These are phyloP conservation scores for Wickerhamomyces tratensis DNA, from an alignment of 805 yeast species.

Conservation along the genomic window DNA sequence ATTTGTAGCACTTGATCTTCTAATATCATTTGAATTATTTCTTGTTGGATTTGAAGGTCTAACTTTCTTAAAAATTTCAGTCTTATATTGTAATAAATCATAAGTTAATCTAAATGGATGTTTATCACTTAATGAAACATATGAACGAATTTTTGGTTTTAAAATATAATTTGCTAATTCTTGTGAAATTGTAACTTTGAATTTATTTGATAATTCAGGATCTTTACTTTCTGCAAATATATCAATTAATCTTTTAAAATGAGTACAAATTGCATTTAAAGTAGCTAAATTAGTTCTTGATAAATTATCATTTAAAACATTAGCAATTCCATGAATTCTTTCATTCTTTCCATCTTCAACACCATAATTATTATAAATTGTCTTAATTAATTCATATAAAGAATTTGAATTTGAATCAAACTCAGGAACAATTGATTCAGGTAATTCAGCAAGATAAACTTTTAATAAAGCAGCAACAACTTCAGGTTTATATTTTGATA, in stretches of 20 bases:
- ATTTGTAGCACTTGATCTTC: not conserved
- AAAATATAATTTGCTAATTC: constrained; percentile 58
- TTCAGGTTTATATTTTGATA: constrained; percentile 35
- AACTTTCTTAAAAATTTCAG: constrained; percentile 55
- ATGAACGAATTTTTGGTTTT: constrained; percentile 38
- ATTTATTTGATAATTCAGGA: constrained; percentile 24
- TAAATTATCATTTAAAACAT: constrained; percentile 48
- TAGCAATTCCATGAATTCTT: constrained; percentile 55
- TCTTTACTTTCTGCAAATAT: constrained; percentile 38
- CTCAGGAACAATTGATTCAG: constrained; percentile 59
- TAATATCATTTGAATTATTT: not conserved
- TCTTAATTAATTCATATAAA: constrained; percentile 56
- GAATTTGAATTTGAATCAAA: constrained; percentile 20
- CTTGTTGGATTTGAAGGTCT: constrained; percentile 21
- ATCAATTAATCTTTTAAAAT: constrained; percentile 53
- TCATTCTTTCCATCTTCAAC: constrained; percentile 16
- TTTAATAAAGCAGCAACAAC: constrained; percentile 61
- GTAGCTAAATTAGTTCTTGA: constrained; percentile 70
- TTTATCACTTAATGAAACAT: constrained; percentile 43
- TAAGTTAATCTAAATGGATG: constrained; percentile 47
- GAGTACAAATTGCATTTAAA: constrained; percentile 70
- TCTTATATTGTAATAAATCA: constrained; percentile 53
- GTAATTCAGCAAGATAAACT: constrained; percentile 68
- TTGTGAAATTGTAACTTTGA: constrained; percentile 41
- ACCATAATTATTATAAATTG: constrained; percentile 48